Evolutionary conservation across 345 rosid genomes (phyloP), one percentile per base, ranked within the genome.

Genomic region (Populus alba): DNA sequence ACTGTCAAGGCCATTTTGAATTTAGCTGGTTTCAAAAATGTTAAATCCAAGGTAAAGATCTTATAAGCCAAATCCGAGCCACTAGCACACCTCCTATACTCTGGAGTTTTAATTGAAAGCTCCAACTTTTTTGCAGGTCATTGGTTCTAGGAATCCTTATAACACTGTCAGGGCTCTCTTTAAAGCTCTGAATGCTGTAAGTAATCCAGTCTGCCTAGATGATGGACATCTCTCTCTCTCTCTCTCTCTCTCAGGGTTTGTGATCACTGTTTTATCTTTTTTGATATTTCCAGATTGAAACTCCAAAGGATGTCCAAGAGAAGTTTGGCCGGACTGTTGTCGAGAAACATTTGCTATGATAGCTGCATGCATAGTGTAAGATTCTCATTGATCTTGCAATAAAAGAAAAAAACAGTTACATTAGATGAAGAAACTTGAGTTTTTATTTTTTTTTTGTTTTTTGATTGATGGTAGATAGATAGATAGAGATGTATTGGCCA

Each of bases 121-220:
- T 70, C 11, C 39, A 57, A 62, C 55, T 47, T 76, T 29, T 67
- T 79, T 49, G 16, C 79, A 96, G 98, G 97, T 96, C 67, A 73
- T 96, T 69, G 98, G 98, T 80, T 96, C 99, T 15, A 92, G 99
- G 83, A 96, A 96, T 83, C 91, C 98, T 77, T 89, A 94, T 82
- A 96, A 96, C 85, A 94, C 97, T 0, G 97, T 96, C 17, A 94
- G 94, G 86, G 99, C 98, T 51, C 81, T 96, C 61, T 91, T 94
- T 83, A 90, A 91, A 83, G 98, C 98, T 76, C 86, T 96, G 76
- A 94, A 96, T 88, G 94, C 92, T 20, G 99, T 96, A 85, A 94
- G 97, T 85, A 74, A 61, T 80, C 47, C 43, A 61, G 39, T 77
- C 73, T 12, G 11, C 53, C 29, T 8, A 53, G 53, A 6, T 4